Base-by-base conservation (phyloP, 1,284 basidiomycete genomes). In the Vanrija pseudolonga region DNA sequence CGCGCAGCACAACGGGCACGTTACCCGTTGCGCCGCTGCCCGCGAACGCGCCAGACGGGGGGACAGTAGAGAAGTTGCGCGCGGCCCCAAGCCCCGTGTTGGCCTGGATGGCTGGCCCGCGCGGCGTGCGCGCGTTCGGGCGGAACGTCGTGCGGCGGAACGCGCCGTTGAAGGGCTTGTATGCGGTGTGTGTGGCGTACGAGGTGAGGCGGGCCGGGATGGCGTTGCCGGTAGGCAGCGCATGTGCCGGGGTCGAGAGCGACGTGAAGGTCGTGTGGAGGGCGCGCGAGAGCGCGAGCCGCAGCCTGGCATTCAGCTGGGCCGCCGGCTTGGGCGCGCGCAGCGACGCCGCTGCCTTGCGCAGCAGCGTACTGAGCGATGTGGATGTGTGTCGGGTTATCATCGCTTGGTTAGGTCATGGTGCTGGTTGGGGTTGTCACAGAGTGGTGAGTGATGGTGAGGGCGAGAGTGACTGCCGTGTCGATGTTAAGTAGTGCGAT, bases 21-120 rank as follows among this genome's bases (percentile, higher is more conserved):
- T 73, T 65, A 14, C 49, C 47, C n/a, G 61, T 45, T 8, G 41
- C 55, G 1, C 60, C 56, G 8, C 20, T 15, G 12, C 39, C 39
- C 7, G 26, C n/a, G 40, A 48, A 24, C 4, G 39, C 18, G 6
- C 57, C 53, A 6, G 54, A 44, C 3, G 64, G 57, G 0, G 68
- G 57, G 6, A 57, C 60, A 2, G 56, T 55, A 2, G 69, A 61
- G 45, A 70, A 74, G 0, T 55, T 65, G 48, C 72, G 60, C 17
- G 68, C 67, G 4, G 59, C 50, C 8, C 67, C 67, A 14, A 74
- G 59, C 4, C 72, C 72, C 11, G 72, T 64, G 40, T 62, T 28
- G 19, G 61, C 57, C 22, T 56, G 59, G 22, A 67, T 60, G 9
- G 56, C 59, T 7, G 64, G 50, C 23, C 67, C 64, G 20, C 62